Base-by-base conservation (phyloP, 2,329 filamentous ascomycete genomes). In the Botrytis porri region DNA sequence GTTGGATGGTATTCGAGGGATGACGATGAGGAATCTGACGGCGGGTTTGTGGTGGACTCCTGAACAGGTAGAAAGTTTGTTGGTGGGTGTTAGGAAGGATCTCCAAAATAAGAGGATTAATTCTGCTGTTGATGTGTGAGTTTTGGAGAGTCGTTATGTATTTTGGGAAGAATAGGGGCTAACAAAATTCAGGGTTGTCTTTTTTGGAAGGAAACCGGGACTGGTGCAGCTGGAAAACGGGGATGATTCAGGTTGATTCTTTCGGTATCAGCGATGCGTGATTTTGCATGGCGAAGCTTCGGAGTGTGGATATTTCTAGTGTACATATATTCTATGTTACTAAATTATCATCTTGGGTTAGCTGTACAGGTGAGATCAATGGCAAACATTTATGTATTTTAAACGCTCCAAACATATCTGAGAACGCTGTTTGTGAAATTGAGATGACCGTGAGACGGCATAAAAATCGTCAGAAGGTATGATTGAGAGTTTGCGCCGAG, bases 51-150 rank as follows among this genome's bases (percentile, higher is more conserved):
- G 81, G 1, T 83, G 82, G 82, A 78, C 74, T 0, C 77, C 80
- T 43, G 79, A 80, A 35, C 79, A 83, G 70, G 82, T 84, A 6
- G 78, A 83, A 71, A 75, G 82, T 1, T 81, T 84, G 20, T 73
- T 83, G 63, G 80, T 79, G 8, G 79, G 80, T 20, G 83, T 84
- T 5, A 82, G 81, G 67, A 79, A 75, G 69, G 83, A 84, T 75
- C 73, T 83, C 54, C 77, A 77, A 66, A 80, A 84, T 76, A 80
- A 76, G 32, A 74, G 72, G 8, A 78, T 83, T 69, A 83, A 84
- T 77, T 79, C 80, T 5, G 83, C 83, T 78, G 77, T 69, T 18
- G 74, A 76, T 65, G 72, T 79, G 78, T 79, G 70, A 75, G 78
- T 78, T 57, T 32, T 70, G 45, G 25, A 29, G 39, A 8, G 29